Evolutionary conservation across 1,284 basidiomycete genomes (phyloP).

Genomic region (Vanrija humicola): DNA sequence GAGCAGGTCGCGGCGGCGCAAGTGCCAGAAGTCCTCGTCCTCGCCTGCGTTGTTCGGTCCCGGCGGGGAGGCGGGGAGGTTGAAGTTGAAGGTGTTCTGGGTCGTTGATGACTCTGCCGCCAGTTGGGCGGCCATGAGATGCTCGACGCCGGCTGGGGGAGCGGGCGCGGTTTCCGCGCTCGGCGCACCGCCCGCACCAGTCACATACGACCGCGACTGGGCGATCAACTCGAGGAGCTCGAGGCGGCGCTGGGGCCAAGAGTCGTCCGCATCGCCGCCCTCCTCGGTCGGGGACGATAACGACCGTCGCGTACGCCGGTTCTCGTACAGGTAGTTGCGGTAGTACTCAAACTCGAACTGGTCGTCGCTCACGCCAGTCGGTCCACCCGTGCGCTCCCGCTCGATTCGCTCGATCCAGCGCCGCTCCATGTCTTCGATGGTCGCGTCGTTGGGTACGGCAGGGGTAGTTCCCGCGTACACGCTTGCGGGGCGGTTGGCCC

Average conservation of each 20-base stretch:
- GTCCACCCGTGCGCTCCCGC: not conserved
- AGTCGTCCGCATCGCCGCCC: not conserved
- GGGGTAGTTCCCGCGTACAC: not conserved
- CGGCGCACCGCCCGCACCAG: too few relatives aligned
- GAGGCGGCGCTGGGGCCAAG: constrained; percentile 4
- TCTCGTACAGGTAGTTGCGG: constrained; percentile 11
- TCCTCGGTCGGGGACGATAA: not conserved
- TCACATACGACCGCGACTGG: not conserved
- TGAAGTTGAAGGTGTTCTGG: too few relatives aligned
- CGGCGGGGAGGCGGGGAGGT: too few relatives aligned
- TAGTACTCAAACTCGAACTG: constrained; percentile 13
- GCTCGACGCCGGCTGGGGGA: too few relatives aligned
- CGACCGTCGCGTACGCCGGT: not conserved
- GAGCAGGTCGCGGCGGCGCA: not conserved
- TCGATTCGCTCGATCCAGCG: constrained; percentile 4
- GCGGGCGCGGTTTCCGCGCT: not conserved
- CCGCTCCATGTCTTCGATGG: constrained; percentile 5
- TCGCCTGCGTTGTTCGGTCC: not conserved
- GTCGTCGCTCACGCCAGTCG: not conserved
- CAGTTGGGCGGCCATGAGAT: too few relatives aligned
- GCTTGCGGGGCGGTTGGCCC: too few relatives aligned
- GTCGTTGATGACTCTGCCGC: too few relatives aligned
- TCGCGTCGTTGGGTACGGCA: not conserved
- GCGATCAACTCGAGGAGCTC: constrained; percentile 8
- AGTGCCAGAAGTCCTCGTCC: not conserved